These are phyloP conservation scores for Poa pratensis DNA, from an alignment of 176 grass and related monocot species.

Conservation along the genomic window DNA sequence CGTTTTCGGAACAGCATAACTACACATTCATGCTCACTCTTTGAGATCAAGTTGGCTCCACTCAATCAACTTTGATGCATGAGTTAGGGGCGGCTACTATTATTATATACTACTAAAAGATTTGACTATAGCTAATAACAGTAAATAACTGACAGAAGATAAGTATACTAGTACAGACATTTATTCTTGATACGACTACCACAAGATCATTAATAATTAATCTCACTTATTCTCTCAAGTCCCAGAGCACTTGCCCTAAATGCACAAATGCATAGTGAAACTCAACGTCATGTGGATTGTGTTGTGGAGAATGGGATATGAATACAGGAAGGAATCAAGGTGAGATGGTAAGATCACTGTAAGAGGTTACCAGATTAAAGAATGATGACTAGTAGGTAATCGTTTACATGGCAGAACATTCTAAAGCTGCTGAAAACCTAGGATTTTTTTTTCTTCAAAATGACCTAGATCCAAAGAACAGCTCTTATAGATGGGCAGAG, in stretches of 20 bases:
- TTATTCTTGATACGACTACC: background rate
- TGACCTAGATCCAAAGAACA: slow-evolving; percentile 22
- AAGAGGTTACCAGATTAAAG: background rate
- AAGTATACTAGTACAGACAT: background rate
- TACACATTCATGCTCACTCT: background rate
- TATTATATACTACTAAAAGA: background rate
- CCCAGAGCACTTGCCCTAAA: background rate
- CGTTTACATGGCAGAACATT: slow-evolving; percentile 1
- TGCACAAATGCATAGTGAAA: background rate
- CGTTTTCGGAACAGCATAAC: background rate
- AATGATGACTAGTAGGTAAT: background rate
- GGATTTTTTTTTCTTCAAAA: slow-evolving; percentile 13
- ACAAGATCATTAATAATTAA: background rate
- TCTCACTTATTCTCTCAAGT: background rate
- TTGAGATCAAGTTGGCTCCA: background rate
- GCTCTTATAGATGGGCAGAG: slow-evolving; percentile 25
- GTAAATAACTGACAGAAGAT: background rate
- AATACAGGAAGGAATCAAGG: background rate
- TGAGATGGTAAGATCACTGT: slow-evolving; percentile 8
- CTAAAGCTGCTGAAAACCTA: background rate
- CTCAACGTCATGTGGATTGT: background rate
- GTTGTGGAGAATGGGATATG: background rate
- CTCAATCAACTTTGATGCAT: background rate
- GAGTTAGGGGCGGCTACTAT: background rate
- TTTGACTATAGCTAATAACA: background rate